Evolutionary conservation across 371 early-diverging fungal genomes (phyloP), one percentile per base, ranked within the genome.

Genomic region (Homolaphlyctis polyrhiza): DNA sequence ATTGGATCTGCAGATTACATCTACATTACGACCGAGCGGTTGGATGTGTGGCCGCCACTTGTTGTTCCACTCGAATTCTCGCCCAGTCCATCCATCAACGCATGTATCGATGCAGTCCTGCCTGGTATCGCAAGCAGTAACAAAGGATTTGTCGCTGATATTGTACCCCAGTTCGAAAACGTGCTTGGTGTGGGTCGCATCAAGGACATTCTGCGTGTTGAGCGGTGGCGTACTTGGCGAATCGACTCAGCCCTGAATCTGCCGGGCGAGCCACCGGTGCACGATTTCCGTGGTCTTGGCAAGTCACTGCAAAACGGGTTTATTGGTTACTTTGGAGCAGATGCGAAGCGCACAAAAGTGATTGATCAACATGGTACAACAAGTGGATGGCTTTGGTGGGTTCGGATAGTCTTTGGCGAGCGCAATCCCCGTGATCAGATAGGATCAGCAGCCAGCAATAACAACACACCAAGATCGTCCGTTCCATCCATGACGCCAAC

Each of bases 151-250:
- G 59, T 74, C 21, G 70, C 67, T 25, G 73, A 77, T 49, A 52
- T 66, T 3, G 69, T 80, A 1, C 57, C 67, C 2, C 68, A 69
- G 62, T 66, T 70, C 33, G 62, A 67, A 18, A 60, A 65, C 13
- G 65, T 74, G 3, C 57, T 76, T 13, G 67, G 68, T 6, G 72
- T 75, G 28, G 77, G 69, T 5, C 57, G 70, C 18, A 62, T 75
- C 13, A 55, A 43, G 27, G 65, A 72, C 21, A 65, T 80, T 13
- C 32, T 51, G 2, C 64, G 73, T 11, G 69, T 71, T 49, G 80
- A 80, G 70, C 63, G 80, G 29, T 80, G 77, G 77, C 60, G 74
- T 35, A 66, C 74, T 2, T 80, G 80, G 80, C 51, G 80, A 30
- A 21, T 18, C 43, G 55, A 57, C 33, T 23, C 51, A 43, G 55